Evolutionary conservation across 352 stramenopile genomes (phyloP).

Genomic region (Phytophthora kernoviae): DNA sequence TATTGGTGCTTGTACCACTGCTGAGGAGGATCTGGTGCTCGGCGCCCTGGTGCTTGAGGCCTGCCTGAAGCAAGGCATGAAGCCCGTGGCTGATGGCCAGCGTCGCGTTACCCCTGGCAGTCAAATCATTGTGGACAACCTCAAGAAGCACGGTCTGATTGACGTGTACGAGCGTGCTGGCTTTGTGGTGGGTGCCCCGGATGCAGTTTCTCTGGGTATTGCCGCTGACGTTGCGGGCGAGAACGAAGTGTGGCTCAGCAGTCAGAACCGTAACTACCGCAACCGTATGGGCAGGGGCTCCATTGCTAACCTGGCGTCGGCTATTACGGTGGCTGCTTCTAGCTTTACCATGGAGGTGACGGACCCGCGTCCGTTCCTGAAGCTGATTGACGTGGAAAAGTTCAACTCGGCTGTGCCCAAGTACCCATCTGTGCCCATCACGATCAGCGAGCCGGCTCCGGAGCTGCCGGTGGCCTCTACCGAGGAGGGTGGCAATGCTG

Average conservation of each 20-base stretch:
- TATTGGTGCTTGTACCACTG: conserved; percentile 84
- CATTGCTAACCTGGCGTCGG: conserved; percentile 81
- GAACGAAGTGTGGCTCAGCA: conserved; percentile 84
- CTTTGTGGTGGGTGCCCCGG: conserved; percentile 76
- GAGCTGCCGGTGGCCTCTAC: conserved; percentile 42
- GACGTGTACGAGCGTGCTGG: conserved; percentile 82
- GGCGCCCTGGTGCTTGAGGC: conserved; percentile 79
- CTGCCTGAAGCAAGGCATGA: conserved; percentile 74
- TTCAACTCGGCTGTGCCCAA: conserved; percentile 67
- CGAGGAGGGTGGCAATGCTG: conserved; percentile 17
- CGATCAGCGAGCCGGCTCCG: conserved; percentile 52
- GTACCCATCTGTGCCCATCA: conserved; percentile 41
- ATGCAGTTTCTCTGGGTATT: conserved; percentile 86
- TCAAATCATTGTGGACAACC: conserved; percentile 81
- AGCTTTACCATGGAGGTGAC: conserved; percentile 85
- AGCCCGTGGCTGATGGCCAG: conserved; percentile 56
- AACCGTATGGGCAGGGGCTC: conserved; percentile 88
- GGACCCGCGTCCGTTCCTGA: conserved; percentile 74
- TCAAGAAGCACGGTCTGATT: conserved; percentile 76
- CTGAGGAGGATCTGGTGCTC: conserved; percentile 83
- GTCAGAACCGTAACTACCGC: conserved; percentile 88
- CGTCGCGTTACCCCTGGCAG: conserved; percentile 81
- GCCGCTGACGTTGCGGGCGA: conserved; percentile 82
- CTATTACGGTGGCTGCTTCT: conserved; percentile 81
- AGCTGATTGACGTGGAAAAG: conserved; percentile 73